Percentiles rank a stretch among this genome's conserved stretches.
Evolutionary conservation across 1,284 basidiomycete species (phyloP).

Genomic region (Phylloporus sp.): DNA sequence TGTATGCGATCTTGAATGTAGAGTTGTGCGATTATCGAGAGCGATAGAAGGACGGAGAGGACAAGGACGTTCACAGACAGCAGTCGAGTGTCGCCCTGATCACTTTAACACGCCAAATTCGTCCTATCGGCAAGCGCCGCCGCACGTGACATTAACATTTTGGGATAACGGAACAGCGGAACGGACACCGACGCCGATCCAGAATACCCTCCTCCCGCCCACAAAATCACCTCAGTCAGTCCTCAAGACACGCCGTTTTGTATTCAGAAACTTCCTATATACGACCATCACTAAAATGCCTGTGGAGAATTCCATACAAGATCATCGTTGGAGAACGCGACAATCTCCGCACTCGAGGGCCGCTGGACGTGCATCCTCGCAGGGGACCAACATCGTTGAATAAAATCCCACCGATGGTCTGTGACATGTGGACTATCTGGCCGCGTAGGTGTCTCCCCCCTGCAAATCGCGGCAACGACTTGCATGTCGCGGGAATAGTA

Average conservation of each 20-base stretch:
- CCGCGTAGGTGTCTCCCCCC: conserved; percentile 5
- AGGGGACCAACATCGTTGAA: conserved; percentile 9
- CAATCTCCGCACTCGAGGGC: conserved; percentile 5
- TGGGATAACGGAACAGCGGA: conserved; percentile 27
- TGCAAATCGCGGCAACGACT: conserved; percentile 13
- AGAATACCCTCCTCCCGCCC: neutral
- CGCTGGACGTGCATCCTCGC: neutral
- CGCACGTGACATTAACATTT: conserved; percentile 29
- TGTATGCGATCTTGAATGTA: conserved; percentile 22
- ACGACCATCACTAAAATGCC: neutral
- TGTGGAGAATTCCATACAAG: neutral
- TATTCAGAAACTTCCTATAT: too few relatives aligned
- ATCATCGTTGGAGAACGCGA: conserved; percentile 6
- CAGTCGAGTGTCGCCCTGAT: conserved; percentile 45
- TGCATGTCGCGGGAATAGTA: conserved; percentile 11
- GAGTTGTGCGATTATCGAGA: conserved; percentile 20
- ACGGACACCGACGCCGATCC: conserved; percentile 13
- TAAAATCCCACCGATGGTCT: conserved; percentile 15
- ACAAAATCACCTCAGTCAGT: too few relatives aligned
- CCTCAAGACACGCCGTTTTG: too few relatives aligned
- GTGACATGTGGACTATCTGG: conserved; percentile 9
- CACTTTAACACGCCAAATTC: conserved; percentile 49
- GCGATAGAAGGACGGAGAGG: conserved; percentile 19
- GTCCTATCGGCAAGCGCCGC: conserved; percentile 36
- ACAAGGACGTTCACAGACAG: conserved; percentile 19